Evolutionary conservation across 2,329 filamentous ascomycete genomes (phyloP).

Genomic region (Talaromyces amestolkiae): DNA sequence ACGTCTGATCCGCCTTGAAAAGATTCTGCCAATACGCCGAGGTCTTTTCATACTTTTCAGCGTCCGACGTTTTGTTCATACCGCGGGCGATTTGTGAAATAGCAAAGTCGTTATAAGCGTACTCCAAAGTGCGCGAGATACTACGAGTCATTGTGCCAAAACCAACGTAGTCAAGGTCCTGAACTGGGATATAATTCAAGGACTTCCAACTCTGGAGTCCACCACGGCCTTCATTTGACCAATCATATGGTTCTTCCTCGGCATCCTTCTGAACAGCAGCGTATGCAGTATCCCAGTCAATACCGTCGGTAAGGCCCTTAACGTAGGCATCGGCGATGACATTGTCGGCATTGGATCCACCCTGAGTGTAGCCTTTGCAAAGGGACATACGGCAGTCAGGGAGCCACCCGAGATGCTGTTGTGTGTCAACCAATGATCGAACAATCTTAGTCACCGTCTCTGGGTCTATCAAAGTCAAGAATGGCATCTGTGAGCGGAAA

Average conservation of each 20-base stretch:
- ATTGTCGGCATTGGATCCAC: constrained; percentile 68
- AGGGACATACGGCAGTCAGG: constrained; percentile 34
- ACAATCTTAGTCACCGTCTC: constrained; percentile 28
- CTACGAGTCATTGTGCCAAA: constrained; percentile 67
- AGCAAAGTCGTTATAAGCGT: constrained; percentile 71
- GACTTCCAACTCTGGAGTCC: constrained; percentile 68
- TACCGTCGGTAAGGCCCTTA: constrained; percentile 59
- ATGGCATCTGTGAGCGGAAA: constrained; percentile 50
- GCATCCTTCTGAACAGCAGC: constrained; percentile 67
- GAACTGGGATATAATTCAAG: constrained; percentile 65
- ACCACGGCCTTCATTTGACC: constrained; percentile 66
- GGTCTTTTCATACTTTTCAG: constrained; percentile 33
- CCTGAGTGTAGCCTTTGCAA: constrained; percentile 59
- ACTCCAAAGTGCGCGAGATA: constrained; percentile 69
- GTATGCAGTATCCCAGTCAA: constrained; percentile 66
- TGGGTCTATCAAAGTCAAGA: constrained; percentile 31
- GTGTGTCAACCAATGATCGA: constrained; percentile 31
- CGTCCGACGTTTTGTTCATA: constrained; percentile 53
- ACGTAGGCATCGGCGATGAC: constrained; percentile 63
- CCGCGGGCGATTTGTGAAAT: constrained; percentile 59
- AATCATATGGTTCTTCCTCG: constrained; percentile 65
- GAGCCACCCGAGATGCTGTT: constrained; percentile 32
- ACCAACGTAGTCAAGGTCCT: constrained; percentile 64
- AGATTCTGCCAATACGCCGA: constrained; percentile 64
- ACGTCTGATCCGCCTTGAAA: constrained; percentile 59